phyloP scores from a whole-genome alignment of 2,329 filamentous ascomycete genomes.

The Fusarium ramigenum region DNA sequence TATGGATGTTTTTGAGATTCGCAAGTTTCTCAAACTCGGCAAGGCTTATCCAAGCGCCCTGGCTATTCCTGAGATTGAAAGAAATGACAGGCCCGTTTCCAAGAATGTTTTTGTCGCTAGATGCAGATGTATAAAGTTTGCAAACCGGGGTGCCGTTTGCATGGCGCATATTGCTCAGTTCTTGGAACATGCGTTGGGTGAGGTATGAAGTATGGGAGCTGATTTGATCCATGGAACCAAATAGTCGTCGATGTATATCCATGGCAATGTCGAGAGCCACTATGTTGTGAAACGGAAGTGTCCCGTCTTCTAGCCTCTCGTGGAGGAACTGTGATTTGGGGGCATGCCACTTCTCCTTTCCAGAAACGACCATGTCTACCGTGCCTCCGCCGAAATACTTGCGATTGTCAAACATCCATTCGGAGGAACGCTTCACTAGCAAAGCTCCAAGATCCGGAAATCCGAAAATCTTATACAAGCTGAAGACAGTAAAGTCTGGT shows the following conservation, averaged over 20 bases:
- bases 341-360: slow-evolving; percentile 85
- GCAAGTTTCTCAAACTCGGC: slow-evolving; percentile 89
- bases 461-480: slow-evolving; percentile 98
- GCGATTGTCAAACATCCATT: slow-evolving; percentile 69
- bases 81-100: slow-evolving; percentile 79
- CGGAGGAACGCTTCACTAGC: slow-evolving; percentile 78
- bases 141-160: slow-evolving; percentile 74
- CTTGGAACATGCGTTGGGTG: slow-evolving; percentile 64
- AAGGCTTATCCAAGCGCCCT: slow-evolving; percentile 80
- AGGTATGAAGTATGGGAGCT: slow-evolving; percentile 77
- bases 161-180: slow-evolving; percentile 71
- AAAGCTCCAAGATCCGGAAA: slow-evolving; percentile 91
- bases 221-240: slow-evolving; percentile 74
- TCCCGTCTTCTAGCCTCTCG: slow-evolving; percentile 89
- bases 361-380: slow-evolving; percentile 84
- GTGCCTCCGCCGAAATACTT: slow-evolving; percentile 95
- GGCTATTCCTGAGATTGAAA: slow-evolving; percentile 79
- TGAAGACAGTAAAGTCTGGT: slow-evolving; percentile 87
- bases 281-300: slow-evolving; percentile 89
- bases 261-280: slow-evolving; percentile 82
- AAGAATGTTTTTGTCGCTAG: slow-evolving; percentile 39
- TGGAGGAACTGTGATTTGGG: slow-evolving; percentile 78
- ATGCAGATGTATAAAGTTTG: slow-evolving; percentile 65
- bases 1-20: slow-evolving; percentile 78
- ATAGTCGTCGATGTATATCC: slow-evolving; percentile 73